Percentiles rank a stretch among this genome's conserved stretches.
phyloP scores from a whole-genome alignment of 2,329 filamentous ascomycete genomes.

The Aspergillus sp. region DNA sequence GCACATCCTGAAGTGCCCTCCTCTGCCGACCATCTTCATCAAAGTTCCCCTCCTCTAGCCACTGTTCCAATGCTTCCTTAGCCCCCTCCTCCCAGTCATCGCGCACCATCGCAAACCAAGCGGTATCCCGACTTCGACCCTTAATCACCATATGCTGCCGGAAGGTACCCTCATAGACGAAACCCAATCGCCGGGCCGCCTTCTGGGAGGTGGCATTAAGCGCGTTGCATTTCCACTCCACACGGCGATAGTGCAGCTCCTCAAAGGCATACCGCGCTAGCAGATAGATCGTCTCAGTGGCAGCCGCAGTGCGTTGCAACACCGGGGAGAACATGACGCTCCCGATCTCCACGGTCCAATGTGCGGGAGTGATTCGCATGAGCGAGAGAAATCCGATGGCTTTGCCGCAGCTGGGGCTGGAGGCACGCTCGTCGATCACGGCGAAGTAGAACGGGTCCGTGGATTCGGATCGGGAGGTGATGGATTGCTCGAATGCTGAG shows the following conservation, averaged over 20 bases:
- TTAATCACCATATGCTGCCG: conserved; percentile 63
- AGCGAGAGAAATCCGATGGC: conserved; percentile 46
- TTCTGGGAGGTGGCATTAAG: conserved; percentile 57
- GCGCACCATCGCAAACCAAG: conserved; percentile 61
- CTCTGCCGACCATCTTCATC: conserved; percentile 47
- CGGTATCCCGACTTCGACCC: conserved; percentile 59
- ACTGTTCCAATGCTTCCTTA: conserved; percentile 53
- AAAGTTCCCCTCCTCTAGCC: conserved; percentile 60
- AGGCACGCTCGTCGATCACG: conserved; percentile 40
- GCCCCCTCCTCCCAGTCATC: conserved; percentile 64
- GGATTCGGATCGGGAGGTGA: conserved; percentile 27
- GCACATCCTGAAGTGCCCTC: neutral
- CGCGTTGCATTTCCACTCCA: conserved; percentile 66
- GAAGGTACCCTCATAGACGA: conserved; percentile 61
- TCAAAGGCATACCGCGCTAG: conserved; percentile 58
- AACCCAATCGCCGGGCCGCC: conserved; percentile 61
- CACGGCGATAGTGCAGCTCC: conserved; percentile 55
- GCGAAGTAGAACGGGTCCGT: conserved; percentile 48
- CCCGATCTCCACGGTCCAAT: conserved; percentile 61
- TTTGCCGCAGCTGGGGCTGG: conserved; percentile 29
- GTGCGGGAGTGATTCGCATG: conserved; percentile 50
- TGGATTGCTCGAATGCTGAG: conserved; percentile 30
- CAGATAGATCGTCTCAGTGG: conserved; percentile 62
- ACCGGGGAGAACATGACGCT: conserved; percentile 53
- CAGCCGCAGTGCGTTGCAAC: conserved; percentile 56